Percentiles rank a stretch among this genome's conserved stretches.
These are phyloP conservation scores for Paxillus rubicundulus DNA, from an alignment of 768 basidiomycete species.

Conservation along the genomic window DNA sequence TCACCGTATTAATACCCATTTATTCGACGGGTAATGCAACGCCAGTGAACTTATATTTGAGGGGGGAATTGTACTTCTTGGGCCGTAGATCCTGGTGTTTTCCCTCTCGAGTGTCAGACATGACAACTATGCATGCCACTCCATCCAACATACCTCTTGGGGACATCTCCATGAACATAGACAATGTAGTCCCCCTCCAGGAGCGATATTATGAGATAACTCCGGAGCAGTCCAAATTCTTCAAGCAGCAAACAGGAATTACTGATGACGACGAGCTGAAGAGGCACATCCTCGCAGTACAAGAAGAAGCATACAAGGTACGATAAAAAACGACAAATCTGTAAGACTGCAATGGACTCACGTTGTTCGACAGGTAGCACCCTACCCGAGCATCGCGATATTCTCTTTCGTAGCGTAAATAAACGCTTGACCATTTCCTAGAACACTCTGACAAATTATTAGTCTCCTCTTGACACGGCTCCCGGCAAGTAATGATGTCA, in stretches of 20 bases:
- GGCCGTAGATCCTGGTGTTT: too few relatives aligned
- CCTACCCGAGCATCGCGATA: constrained; percentile 25
- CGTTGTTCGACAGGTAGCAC: constrained; percentile 9
- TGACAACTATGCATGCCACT: background rate
- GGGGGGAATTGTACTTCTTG: too few relatives aligned
- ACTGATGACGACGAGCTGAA: constrained; percentile 24
- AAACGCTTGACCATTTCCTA: background rate
- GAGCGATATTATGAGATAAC: constrained; percentile 3
- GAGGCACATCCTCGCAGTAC: constrained; percentile 27
- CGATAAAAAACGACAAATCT: background rate
- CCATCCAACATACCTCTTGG: background rate
- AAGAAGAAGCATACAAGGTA: constrained; percentile 27
- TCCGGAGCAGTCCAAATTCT: constrained; percentile 12
- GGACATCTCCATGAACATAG: background rate
- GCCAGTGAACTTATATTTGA: too few relatives aligned
- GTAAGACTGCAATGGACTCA: background rate
- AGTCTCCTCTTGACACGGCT: background rate
- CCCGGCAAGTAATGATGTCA: background rate
- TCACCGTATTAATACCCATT: too few relatives aligned
- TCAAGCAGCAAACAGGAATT: constrained; percentile 26
- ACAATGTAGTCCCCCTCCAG: background rate
- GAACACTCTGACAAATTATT: background rate
- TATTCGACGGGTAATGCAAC: too few relatives aligned
- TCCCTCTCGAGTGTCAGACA: too few relatives aligned
- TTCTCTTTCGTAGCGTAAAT: constrained; percentile 19